Evolutionary conservation across 2,329 filamentous ascomycete genomes (phyloP).

Genomic region (Aureobasidium sp.): DNA sequence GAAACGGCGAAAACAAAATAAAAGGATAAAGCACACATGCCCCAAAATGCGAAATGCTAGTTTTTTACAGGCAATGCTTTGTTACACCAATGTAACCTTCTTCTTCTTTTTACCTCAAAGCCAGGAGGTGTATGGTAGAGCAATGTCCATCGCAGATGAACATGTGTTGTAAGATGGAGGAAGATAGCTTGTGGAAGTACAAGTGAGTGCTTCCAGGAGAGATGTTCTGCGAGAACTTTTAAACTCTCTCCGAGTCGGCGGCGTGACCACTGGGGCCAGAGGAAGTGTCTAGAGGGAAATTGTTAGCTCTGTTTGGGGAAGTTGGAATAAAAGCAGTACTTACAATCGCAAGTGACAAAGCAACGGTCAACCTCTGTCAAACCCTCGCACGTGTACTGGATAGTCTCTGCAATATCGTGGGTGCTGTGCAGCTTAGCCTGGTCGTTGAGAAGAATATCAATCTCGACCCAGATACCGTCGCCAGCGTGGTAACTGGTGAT

Average conservation of each 20-base stretch:
- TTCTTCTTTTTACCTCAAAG: not conserved
- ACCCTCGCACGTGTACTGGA: conserved; percentile 55
- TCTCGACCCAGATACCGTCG: conserved; percentile 55
- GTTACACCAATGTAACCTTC: no score
- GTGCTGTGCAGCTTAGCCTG: conserved; percentile 43
- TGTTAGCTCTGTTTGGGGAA: conserved; percentile 4
- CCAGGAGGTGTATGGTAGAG: not conserved
- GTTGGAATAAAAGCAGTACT: conserved; percentile 19
- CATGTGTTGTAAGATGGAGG: not conserved
- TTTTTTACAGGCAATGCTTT: not conserved
- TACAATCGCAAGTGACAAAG: conserved; percentile 45
- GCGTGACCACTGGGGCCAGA: conserved; percentile 36
- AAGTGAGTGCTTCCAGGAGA: not conserved
- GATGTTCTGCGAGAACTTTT: not conserved
- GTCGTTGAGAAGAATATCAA: conserved; percentile 51
- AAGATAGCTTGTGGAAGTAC: not conserved
- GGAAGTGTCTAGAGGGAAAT: conserved; percentile 24
- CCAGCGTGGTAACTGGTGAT: conserved; percentile 51
- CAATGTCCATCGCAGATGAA: not conserved
- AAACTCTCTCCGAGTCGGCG: conserved; percentile 21
- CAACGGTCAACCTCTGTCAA: conserved; percentile 45
- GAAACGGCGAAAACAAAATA: not conserved
- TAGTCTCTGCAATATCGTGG: conserved; percentile 54
- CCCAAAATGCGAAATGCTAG: not conserved
- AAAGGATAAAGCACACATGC: not conserved